Evolutionary conservation across 2,329 filamentous ascomycete genomes (phyloP), one percentile per base, ranked within the genome.

Genomic region (Fusarium albosuccineum): DNA sequence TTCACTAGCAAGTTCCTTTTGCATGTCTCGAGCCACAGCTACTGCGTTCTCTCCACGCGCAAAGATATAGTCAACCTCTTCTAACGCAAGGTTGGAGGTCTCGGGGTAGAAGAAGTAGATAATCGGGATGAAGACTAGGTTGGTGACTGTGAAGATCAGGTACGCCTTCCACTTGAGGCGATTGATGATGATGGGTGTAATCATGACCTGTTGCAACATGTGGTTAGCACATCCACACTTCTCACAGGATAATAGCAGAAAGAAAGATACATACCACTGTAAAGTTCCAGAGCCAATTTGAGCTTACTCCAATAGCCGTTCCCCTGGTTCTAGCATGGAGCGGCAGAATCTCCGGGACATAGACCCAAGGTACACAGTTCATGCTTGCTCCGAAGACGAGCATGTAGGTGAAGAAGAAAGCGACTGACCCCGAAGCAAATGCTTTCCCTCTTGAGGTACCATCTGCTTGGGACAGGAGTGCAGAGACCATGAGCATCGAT

Each of bases 101-200:
- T 88, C 86, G 0, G 86, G 86, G 49, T 84, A 86, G 68, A 83
- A 80, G 57, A 81, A 78, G 69, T 81, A 83, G 2, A 82, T 72
- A 6, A 82, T 70, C 0, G 81, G 81, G 1, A 82, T 72, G 48
- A 82, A 82, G 10, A 70, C 66, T 22, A 84, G 77, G 66, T 86
- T 85, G 9, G 82, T 77, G 26, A 74, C 76, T 76, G 83, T 83
- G 73, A 85, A 87, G 66, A 86, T 85, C 4, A 86, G 74, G 64
- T 86, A 86, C 0, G 81, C 82, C 66, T 83, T 82, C 82, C 83
- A 87, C 27, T 78, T 68, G 1, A 87, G 74, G 6, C 78, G 80
- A 48, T 79, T 78, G 60, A 86, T 80, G 3, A 84, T 75, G 1
- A 81, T 80, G 0, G 84, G 83, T 0, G 84, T 86, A 16, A 87